These are phyloP conservation scores for Aspergillus udagawae DNA, from an alignment of 2,329 filamentous ascomycete genomes.

Conservation along the genomic window DNA sequence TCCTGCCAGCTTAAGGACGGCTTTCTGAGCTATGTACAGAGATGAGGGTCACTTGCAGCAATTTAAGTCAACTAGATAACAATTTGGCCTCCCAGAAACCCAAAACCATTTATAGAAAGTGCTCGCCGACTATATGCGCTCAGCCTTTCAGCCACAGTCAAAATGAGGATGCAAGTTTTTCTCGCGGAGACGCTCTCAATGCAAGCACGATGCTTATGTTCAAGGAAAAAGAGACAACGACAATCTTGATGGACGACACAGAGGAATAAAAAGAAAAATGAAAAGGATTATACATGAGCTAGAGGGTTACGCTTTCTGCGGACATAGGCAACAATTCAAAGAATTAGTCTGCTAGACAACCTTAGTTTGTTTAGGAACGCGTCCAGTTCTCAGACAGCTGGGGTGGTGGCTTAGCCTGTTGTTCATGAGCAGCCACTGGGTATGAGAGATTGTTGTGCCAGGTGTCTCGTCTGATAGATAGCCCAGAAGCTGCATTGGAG, in stretches of 20 bases:
- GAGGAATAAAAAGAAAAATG: neutral
- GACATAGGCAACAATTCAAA: neutral
- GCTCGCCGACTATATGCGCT: neutral
- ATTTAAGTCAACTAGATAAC: neutral
- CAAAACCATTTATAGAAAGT: neutral
- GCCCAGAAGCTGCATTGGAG: neutral
- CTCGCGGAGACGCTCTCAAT: neutral
- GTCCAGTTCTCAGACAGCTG: constrained; percentile 16
- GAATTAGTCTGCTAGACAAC: neutral
- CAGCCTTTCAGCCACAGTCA: neutral
- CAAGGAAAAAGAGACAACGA: neutral
- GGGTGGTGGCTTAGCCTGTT: constrained; percentile 12
- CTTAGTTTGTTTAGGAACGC: neutral
- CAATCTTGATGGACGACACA: neutral
- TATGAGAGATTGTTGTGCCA: neutral
- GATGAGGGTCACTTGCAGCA: neutral
- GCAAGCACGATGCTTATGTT: neutral
- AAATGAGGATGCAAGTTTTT: neutral
- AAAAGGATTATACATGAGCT: neutral
- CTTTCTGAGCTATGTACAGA: neutral
- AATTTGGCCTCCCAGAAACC: neutral
- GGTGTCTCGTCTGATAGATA: neutral
- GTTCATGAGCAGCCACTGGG: constrained; percentile 1
- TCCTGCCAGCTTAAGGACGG: neutral
- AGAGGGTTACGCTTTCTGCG: neutral